phyloP scores from a whole-genome alignment of 2,329 filamentous ascomycete species.

The Diplodia sapinea region DNA sequence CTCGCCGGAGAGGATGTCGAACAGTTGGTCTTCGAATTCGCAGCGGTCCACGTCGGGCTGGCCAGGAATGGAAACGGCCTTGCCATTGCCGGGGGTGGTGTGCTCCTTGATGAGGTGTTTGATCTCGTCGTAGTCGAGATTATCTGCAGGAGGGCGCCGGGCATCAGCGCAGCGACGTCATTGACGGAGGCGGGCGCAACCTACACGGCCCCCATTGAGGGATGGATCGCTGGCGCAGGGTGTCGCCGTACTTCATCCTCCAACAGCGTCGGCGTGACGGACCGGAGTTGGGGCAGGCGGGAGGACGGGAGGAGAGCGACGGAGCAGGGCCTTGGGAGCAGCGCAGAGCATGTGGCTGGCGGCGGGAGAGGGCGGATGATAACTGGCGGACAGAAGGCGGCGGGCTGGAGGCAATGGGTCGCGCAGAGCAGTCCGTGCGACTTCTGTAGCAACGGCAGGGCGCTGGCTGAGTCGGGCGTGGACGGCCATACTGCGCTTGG shows the following conservation, averaged over 20 bases:
- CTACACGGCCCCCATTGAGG: slow-evolving; percentile 80
- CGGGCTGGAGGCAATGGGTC: neutral
- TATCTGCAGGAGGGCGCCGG: slow-evolving; percentile 60
- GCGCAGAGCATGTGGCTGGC: slow-evolving; percentile 1
- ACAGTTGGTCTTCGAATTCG: slow-evolving; percentile 75
- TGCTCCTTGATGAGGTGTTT: slow-evolving; percentile 84
- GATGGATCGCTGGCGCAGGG: slow-evolving; percentile 75
- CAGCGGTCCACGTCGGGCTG: slow-evolving; percentile 61
- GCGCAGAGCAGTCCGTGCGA: slow-evolving; percentile 11
- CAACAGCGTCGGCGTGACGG: neutral
- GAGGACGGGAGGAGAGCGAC: neutral
- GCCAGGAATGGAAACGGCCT: slow-evolving; percentile 76
- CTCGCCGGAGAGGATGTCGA: slow-evolving; percentile 71
- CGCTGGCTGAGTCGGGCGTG: slow-evolving; percentile 17
- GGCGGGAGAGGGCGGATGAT: slow-evolving; percentile 25
- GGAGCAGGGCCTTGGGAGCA: neutral
- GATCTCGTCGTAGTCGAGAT: slow-evolving; percentile 87
- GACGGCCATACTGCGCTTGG: neutral
- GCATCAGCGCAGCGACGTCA: slow-evolving; percentile 34
- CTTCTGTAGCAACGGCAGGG: slow-evolving; percentile 4
- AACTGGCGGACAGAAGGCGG: slow-evolving; percentile 1
- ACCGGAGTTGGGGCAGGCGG: neutral
- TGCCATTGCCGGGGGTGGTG: slow-evolving; percentile 73
- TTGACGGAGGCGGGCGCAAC: slow-evolving; percentile 35
- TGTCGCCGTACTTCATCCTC: slow-evolving; percentile 77